A percentile compares a stretch with the other conserved stretches of the same genome.
These are phyloP conservation scores for Suhomyces bolitotheri DNA, from an alignment of 1,139 yeast species.

Conservation along the genomic window DNA sequence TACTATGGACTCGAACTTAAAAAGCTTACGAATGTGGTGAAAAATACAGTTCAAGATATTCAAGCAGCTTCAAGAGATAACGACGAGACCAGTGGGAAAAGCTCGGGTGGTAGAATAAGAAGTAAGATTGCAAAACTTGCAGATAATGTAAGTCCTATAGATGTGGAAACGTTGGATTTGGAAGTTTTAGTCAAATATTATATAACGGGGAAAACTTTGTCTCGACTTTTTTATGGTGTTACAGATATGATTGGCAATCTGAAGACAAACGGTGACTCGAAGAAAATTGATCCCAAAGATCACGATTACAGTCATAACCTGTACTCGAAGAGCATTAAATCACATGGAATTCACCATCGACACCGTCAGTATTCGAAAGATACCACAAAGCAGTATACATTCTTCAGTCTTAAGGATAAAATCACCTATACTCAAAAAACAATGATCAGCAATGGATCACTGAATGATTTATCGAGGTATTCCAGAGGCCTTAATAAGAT, in stretches of 20 bases:
- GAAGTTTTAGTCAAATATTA: conserved; percentile 35
- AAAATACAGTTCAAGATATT: conserved; percentile 71
- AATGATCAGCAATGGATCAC: conserved; percentile 8
- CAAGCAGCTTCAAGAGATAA: conserved; percentile 30
- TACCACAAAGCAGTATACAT: conserved; percentile 24
- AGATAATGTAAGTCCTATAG: conserved; percentile 39
- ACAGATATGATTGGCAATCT: conserved; percentile 5
- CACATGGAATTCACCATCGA: conserved; percentile 15
- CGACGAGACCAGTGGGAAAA: conserved; percentile 24
- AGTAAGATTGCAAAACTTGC: conserved; percentile 40
- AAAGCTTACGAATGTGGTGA: conserved; percentile 66
- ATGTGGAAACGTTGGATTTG: conserved; percentile 47
- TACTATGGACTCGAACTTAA: conserved; percentile 53
- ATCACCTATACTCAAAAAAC: conserved; percentile 28
- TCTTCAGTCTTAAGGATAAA: conserved; percentile 40
- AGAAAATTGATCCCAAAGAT: conserved; percentile 1
- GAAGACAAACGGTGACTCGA: conserved; percentile 2
- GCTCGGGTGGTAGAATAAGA: conserved; percentile 34
- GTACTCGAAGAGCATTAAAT: conserved; percentile 7
- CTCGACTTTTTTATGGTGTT: conserved; percentile 38
- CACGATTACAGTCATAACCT: conserved; percentile 13
- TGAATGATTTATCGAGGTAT: conserved; percentile 29
- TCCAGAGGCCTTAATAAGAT: conserved; percentile 40
- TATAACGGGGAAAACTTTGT: conserved; percentile 38
- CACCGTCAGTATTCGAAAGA: conserved; percentile 5